Conservation (phyloP, 306 rosid genomes). For the Vigna angularis region DNA sequence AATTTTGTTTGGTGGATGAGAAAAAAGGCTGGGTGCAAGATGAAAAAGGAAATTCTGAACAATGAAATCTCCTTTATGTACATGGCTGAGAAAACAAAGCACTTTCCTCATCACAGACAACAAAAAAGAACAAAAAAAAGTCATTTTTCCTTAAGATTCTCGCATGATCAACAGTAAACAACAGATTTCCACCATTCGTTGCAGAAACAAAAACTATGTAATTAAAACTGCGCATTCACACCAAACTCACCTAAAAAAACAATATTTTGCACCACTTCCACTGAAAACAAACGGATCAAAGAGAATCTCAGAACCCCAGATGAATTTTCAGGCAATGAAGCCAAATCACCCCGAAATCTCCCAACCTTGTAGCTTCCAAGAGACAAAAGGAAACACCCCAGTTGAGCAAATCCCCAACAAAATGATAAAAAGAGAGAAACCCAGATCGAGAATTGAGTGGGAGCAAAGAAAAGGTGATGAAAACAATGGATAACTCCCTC, state of each 20-base stretch:
- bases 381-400: conserved; percentile 15
- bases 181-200: not conserved
- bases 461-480: not conserved
- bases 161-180: not conserved
- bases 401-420: conserved; percentile 6
- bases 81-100: conserved; percentile 33
- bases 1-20: not conserved
- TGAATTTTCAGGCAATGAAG: conserved; percentile 36
- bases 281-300: conserved; percentile 31
- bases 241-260: conserved; percentile 47
- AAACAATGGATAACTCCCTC: conserved; percentile 31
- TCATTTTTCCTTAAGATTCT: conserved; percentile 14
- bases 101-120: conserved; percentile 16
- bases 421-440: conserved; percentile 4
- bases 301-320: conserved; percentile 46
- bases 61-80: conserved; percentile 5
- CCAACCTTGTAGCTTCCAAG: conserved; percentile 6
- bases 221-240: not conserved
- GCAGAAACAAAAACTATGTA: conserved; percentile 11
- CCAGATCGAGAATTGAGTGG: not conserved
- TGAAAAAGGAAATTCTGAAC: not conserved
- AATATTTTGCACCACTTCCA: conserved; percentile 38
- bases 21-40: conserved; percentile 13
- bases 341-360: conserved; percentile 40
- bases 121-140: not conserved